These are phyloP conservation scores for Tolypocladium nubicola DNA, from an alignment of 2,329 filamentous ascomycete genomes.

Conservation along the genomic window DNA sequence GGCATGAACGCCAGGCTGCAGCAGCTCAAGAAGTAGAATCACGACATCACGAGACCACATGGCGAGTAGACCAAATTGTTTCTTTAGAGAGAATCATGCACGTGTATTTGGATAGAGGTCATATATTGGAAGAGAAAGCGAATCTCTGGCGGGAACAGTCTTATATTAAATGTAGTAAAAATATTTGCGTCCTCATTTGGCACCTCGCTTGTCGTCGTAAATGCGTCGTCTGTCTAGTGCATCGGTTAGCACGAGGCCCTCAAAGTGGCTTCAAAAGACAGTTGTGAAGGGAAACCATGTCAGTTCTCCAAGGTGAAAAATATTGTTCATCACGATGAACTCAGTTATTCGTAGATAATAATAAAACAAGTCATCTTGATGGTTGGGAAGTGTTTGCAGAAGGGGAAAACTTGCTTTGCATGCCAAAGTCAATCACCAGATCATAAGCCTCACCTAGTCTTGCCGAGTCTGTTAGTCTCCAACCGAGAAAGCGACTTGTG, in stretches of 20 bases:
- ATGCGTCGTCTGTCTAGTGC: neutral
- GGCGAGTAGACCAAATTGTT: neutral
- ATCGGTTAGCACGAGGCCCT: neutral
- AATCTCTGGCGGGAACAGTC: neutral
- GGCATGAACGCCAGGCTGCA: constrained; percentile 75
- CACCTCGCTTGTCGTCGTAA: neutral
- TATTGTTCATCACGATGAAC: constrained; percentile 43
- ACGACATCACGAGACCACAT: neutral
- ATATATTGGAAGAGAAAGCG: neutral
- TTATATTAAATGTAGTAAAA: neutral
- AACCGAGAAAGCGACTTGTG: neutral
- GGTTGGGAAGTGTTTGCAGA: constrained; percentile 11
- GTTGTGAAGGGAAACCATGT: constrained; percentile 16
- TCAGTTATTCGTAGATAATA: constrained; percentile 36
- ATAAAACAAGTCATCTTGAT: constrained; percentile 38
- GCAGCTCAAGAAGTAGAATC: constrained; percentile 32
- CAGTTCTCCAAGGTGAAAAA: constrained; percentile 55
- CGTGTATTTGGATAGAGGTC: neutral
- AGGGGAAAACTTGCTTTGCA: neutral
- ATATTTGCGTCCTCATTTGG: neutral
- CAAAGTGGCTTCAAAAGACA: neutral
- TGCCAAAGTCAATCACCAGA: neutral
- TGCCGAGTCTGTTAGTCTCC: constrained; percentile 1
- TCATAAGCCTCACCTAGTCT: neutral
- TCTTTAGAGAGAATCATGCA: neutral